A percentile compares a stretch with the other conserved stretches of the same genome.
Evolutionary conservation across 768 basidiomycete species (phyloP).

Genomic region (Pleurotus cornucopiae): DNA sequence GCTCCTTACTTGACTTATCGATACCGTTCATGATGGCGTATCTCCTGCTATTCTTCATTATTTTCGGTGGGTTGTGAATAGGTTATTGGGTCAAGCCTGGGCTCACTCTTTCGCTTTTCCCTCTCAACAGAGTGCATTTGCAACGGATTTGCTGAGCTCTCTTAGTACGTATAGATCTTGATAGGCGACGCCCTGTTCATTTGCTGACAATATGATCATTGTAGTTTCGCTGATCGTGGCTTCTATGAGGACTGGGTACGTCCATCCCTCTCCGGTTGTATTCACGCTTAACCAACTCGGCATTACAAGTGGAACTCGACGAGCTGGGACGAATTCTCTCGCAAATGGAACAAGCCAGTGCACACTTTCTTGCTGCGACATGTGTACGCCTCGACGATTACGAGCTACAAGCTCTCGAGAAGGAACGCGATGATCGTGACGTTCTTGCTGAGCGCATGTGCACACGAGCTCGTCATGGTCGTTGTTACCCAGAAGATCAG

Average conservation of each 20-base stretch:
- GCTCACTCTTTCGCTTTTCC: not conserved
- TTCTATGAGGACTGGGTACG: constrained; percentile 96
- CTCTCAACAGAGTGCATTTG: constrained; percentile 80
- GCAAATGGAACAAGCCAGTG: constrained; percentile 98
- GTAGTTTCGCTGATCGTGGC: constrained; percentile 91
- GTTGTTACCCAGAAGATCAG: constrained; percentile 92
- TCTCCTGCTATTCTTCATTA: constrained; percentile 80
- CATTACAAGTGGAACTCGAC: constrained; percentile 85
- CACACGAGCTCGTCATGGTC: constrained; percentile 95
- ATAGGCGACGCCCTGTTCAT: not conserved
- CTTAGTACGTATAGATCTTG: constrained; percentile 51
- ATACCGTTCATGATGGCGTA: constrained; percentile 94
- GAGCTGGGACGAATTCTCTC: constrained; percentile 94
- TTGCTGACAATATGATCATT: not conserved
- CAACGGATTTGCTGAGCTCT: constrained; percentile 92
- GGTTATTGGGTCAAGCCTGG: not conserved
- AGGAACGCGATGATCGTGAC: constrained; percentile 88
- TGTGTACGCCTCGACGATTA: constrained; percentile 88
- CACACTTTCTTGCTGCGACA: constrained; percentile 91
- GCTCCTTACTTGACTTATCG: constrained; percentile 79
- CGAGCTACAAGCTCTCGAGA: constrained; percentile 69
- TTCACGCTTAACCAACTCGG: not conserved
- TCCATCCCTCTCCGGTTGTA: not conserved
- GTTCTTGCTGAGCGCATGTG: constrained; percentile 84
- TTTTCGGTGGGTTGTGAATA: constrained; percentile 55